Evolutionary conservation across 768 basidiomycete genomes (phyloP), one percentile per base, ranked within the genome.

Genomic region (Lanmaoa pseudosensibilis): DNA sequence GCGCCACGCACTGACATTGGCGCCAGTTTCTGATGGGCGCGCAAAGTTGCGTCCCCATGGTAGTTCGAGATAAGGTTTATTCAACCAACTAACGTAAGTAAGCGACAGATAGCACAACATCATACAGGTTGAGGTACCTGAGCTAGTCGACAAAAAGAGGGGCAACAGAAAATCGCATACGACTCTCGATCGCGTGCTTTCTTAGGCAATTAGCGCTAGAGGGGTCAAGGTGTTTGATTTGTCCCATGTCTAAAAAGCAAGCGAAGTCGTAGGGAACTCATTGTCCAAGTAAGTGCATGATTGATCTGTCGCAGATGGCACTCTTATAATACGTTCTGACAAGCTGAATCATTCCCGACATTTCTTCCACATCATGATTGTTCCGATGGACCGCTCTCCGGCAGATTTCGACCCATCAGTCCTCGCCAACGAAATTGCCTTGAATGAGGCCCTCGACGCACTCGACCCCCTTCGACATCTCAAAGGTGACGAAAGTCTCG

Each of bases 401-500:
- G 25, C 37, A 11, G 52, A 23, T 40, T n/a, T 69, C 16, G 61
- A 62, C 32, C 46, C 46, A 32, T 62, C 56, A 8, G 19, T 55
- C 41, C 44, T 59, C 25, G 53, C 54, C 44, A 59, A 69, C 51
- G 71, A 77, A 37, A 72, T 86, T 25, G 77, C 76, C 23, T 72
- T 75, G 50, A 81, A 86, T 52, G 85, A 87, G 62, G 64, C 68
- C 21, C 78, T 85, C 44, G 85, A 86, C 65, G 58, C 63, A n/a
- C 68, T 75, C 33, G 80, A 86, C 61, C 86, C 85, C 47, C 78
- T 88, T 52, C 78, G 83, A 40, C 86, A 87, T 69, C 75, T 86
- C 63, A 80, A 78, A 72, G 67, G 74, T 13, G 74, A 76, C 38
- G 68, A 74, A 30, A 69, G 66, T 50, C 62, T 73, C 19, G 67